Evolutionary conservation across 2,329 filamentous ascomycete species (phyloP), one percentile per base, ranked within the genome.

Genomic region (Beauveria sp.): DNA sequence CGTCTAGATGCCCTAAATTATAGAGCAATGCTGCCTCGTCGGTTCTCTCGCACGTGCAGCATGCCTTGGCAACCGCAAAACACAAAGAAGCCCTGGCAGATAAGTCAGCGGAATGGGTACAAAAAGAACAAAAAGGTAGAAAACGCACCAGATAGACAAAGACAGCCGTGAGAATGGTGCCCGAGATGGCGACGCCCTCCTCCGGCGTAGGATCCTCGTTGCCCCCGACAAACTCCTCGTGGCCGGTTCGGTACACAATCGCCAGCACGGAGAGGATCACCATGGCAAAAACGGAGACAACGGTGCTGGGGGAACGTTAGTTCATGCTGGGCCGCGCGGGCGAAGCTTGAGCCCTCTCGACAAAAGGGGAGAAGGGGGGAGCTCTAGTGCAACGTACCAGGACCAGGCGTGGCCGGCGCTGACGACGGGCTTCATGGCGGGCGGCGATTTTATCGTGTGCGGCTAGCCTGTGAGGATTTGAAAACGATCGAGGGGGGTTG

Each of bases 371-470:
- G 31, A 34, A 3, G 31, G 31, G 52, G 20, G 5, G 48, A 38
- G 60, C 20, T 7, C 16, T 14, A 62, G 49, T 43, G 61, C 53
- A 63, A 75, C 86, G 72, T 81, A 97, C 93, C 93, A 96, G 80
- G 88, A 91, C 92, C 93, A 97, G 72, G 93, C 93, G 79, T 96
- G 93, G 79, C 93, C 84, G 67, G 91, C 88, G 73, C 91, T 89
- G 69, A 98, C 90, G 73, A 98, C 81, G 68, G 93, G 93, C 88
- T 97, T 97, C 93, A 97, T 97, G 72, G 71, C 85, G 80, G 34
- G 56, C n/a, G 55, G 45, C 31, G 28, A 16, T 16, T 38, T 14
- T 38, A 4, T 38, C 34, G 34, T 38, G 22, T 7, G 28, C 9
- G 34, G 16, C 5, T 34, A 20, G 8, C 18, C n/a, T 24, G 12